Evolutionary conservation across 2,329 filamentous ascomycete species (phyloP).

Genomic region (Metarhizium humberi): DNA sequence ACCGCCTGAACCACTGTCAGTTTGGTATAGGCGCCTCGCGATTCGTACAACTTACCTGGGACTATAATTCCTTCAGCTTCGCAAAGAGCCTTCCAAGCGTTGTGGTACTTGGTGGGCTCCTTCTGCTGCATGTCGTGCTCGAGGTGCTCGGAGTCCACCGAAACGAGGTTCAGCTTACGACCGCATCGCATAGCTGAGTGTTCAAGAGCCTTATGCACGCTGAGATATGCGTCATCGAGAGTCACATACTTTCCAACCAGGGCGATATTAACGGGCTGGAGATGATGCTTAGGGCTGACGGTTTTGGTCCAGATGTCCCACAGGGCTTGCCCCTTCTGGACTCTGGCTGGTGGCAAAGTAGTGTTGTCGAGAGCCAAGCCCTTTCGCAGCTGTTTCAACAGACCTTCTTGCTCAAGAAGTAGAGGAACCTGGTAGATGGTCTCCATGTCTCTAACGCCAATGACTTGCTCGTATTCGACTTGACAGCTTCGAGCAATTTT

Average conservation of each 20-base stretch:
- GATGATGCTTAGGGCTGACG: slow-evolving; percentile 49
- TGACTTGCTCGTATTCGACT: slow-evolving; percentile 73
- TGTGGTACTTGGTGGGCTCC: slow-evolving; percentile 64
- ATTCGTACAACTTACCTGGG: slow-evolving; percentile 5
- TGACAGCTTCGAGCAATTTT: slow-evolving; percentile 91
- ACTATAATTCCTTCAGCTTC: slow-evolving; percentile 52
- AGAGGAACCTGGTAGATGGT: slow-evolving; percentile 86
- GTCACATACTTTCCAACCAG: slow-evolving; percentile 89
- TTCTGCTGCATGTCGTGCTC: slow-evolving; percentile 54
- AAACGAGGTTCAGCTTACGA: slow-evolving; percentile 69
- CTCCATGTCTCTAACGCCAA: slow-evolving; percentile 81
- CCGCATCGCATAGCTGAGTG: slow-evolving; percentile 83
- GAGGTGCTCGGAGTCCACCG: slow-evolving; percentile 78
- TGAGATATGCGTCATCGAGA: slow-evolving; percentile 78
- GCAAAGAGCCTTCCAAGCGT: slow-evolving; percentile 64
- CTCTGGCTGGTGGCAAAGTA: slow-evolving; percentile 41
- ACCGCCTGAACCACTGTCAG: slow-evolving; percentile 38
- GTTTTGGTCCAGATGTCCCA: slow-evolving; percentile 73
- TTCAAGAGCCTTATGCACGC: slow-evolving; percentile 77
- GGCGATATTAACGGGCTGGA: slow-evolving; percentile 65
- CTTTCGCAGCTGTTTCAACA: slow-evolving; percentile 57
- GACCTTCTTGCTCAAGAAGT: slow-evolving; percentile 72
- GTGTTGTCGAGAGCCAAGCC: slow-evolving; percentile 54
- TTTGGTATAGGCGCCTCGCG: not conserved
- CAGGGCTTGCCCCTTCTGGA: slow-evolving; percentile 55